These are phyloP conservation scores for Chamaenerion angustifolium DNA, from an alignment of 345 rosid genomes.

Conservation along the genomic window DNA sequence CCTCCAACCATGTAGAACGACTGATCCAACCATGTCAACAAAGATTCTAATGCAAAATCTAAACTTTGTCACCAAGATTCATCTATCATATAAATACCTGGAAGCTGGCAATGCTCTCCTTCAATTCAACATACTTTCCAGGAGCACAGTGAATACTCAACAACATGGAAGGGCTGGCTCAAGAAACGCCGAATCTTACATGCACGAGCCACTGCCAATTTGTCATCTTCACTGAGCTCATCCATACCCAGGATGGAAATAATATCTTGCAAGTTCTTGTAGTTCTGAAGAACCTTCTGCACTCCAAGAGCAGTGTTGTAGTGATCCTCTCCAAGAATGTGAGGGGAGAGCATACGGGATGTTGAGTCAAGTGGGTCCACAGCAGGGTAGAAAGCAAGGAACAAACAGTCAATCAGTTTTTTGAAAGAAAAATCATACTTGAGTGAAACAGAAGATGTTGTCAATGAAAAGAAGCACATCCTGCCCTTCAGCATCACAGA, in stretches of 20 bases:
- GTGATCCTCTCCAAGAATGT: too few species aligned
- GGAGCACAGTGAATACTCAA: constrained; percentile 98
- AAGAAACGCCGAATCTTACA: constrained; percentile 83
- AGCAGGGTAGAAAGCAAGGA: constrained; percentile 38
- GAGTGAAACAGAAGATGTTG: constrained; percentile 94
- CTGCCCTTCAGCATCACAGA: constrained; percentile 98
- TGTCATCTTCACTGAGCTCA: too few species aligned
- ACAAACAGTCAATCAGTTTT: neutral
- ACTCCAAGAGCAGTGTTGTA: too few species aligned
- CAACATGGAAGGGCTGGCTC: constrained; percentile 99
- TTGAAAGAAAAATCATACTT: constrained; percentile 19
- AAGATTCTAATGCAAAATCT: too few species aligned
- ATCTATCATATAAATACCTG: too few species aligned
- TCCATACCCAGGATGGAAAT: too few species aligned
- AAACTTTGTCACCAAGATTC: too few species aligned
- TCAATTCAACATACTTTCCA: constrained; percentile 90
- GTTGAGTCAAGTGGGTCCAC: constrained; percentile 98
- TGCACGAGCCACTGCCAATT: too few species aligned
- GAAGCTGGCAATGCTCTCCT: too few species aligned
- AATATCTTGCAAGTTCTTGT: too few species aligned
- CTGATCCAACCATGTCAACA: constrained; percentile 25
- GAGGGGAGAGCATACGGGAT: constrained; percentile 98
- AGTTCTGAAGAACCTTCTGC: too few species aligned
- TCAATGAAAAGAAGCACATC: constrained; percentile 95
- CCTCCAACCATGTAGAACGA: too few species aligned